Evolutionary conservation across 1,284 basidiomycete species (phyloP).

Genomic region (Macrocystidia cucumis): DNA sequence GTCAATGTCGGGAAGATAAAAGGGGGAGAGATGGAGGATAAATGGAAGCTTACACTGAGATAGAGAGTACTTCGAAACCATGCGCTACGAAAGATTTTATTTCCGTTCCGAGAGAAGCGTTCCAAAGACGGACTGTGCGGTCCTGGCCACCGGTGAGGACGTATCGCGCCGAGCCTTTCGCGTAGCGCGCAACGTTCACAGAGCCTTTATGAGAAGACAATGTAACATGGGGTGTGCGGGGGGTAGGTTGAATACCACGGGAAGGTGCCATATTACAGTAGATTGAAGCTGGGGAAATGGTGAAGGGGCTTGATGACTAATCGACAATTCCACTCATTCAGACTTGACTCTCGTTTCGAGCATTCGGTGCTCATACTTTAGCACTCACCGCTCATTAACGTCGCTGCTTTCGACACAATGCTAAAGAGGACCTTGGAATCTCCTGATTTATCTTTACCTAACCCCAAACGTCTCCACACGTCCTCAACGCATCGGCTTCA

Average conservation of each 20-base stretch:
- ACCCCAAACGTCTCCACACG: slow-evolving; percentile 42
- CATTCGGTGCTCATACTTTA: too few relatives aligned
- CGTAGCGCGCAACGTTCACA: slow-evolving; percentile 80
- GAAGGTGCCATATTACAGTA: slow-evolving; percentile 63
- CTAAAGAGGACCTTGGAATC: too few relatives aligned
- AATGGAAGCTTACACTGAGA: slow-evolving; percentile 80
- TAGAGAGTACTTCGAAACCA: slow-evolving; percentile 88
- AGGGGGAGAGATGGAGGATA: slow-evolving; percentile 1
- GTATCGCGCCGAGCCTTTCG: slow-evolving; percentile 83
- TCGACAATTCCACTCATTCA: background rate
- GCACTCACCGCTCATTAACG: too few relatives aligned
- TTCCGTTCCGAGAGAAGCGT: slow-evolving; percentile 75
- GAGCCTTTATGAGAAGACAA: slow-evolving; percentile 68
- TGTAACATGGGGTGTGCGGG: slow-evolving; percentile 54
- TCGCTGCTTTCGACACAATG: too few relatives aligned
- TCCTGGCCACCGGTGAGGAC: slow-evolving; percentile 90
- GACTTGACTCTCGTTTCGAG: background rate
- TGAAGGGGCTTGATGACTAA: too few relatives aligned
- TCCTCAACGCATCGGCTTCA: slow-evolving; percentile 4
- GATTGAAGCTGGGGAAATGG: too few relatives aligned
- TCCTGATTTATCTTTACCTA: slow-evolving; percentile 43
- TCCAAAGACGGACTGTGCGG: slow-evolving; percentile 87
- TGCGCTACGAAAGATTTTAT: slow-evolving; percentile 90
- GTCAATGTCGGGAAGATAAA: slow-evolving; percentile 2
- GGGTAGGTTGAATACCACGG: slow-evolving; percentile 48